Conservation (phyloP, 2,329 filamentous ascomycete species). For the Ramularia endophylla region DNA sequence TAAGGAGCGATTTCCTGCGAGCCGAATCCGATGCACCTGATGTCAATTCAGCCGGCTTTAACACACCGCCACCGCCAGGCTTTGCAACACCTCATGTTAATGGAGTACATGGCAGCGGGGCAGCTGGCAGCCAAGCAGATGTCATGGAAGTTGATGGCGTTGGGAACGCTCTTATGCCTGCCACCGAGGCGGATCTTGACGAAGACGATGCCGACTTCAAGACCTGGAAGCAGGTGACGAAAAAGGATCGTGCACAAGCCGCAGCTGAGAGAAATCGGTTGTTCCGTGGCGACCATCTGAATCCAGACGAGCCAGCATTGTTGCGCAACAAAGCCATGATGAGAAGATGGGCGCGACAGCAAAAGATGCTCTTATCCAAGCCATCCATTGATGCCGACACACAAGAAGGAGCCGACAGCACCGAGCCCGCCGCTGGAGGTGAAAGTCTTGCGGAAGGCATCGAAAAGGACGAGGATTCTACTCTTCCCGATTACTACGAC, state of each 20-base stretch:
- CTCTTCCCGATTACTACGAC: constrained; percentile 93
- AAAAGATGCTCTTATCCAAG: constrained; percentile 45
- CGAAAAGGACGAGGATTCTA: constrained; percentile 75
- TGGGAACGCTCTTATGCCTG: constrained; percentile 59
- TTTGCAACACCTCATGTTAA: constrained; percentile 67
- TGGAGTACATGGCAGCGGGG: constrained; percentile 54
- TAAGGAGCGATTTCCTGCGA: constrained; percentile 49
- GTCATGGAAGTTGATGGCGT: constrained; percentile 78
- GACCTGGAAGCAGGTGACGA: constrained; percentile 98
- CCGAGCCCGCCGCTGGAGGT: constrained; percentile 45
- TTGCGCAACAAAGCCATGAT: constrained; percentile 81
- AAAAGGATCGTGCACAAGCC: constrained; percentile 83
- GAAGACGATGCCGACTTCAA: constrained; percentile 90
- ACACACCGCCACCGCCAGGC: constrained; percentile 67
- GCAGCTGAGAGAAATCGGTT: constrained; percentile 81
- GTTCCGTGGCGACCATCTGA: constrained; percentile 78
- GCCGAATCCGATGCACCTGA: constrained; percentile 71
- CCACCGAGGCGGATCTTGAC: constrained; percentile 67
- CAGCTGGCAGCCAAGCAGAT: constrained; percentile 66
- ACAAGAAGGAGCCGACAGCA: constrained; percentile 40
- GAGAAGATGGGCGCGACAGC: constrained; percentile 77
- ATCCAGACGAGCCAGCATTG: constrained; percentile 80
- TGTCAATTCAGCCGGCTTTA: constrained; percentile 74
- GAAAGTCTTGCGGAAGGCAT: constrained; percentile 94
- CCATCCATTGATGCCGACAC: constrained; percentile 38